These are phyloP conservation scores for Tolypocladium ovalisporum DNA, from an alignment of 2,329 filamentous ascomycete species.

Conservation along the genomic window DNA sequence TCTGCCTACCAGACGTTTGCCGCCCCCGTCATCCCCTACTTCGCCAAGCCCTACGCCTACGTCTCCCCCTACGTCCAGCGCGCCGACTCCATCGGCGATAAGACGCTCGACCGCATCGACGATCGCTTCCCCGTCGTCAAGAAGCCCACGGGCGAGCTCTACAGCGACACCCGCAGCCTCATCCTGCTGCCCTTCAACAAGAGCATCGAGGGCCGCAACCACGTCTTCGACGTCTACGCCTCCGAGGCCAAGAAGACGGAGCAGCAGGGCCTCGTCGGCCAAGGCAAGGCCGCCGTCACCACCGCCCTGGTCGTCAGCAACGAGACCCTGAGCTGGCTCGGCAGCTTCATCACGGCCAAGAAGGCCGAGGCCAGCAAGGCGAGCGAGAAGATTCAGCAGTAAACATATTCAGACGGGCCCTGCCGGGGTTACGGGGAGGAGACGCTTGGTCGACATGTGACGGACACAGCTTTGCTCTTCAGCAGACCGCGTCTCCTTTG, in stretches of 20 bases:
- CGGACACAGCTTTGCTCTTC: background rate
- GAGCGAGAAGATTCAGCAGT: slow-evolving; percentile 41
- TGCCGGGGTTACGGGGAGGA: background rate
- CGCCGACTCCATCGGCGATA: slow-evolving; percentile 67
- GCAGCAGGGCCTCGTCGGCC: slow-evolving; percentile 52
- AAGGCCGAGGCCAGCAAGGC: slow-evolving; percentile 50
- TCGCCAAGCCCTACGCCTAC: slow-evolving; percentile 70
- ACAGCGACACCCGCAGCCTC: slow-evolving; percentile 49
- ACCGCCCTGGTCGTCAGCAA: slow-evolving; percentile 57
- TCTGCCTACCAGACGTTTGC: slow-evolving; percentile 67
- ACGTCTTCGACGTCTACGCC: slow-evolving; percentile 45
- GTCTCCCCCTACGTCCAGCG: slow-evolving; percentile 76
- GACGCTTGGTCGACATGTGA: background rate
- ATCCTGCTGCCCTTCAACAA: slow-evolving; percentile 54
- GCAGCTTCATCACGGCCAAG: slow-evolving; percentile 46
- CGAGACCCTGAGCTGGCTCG: slow-evolving; percentile 53
- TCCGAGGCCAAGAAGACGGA: slow-evolving; percentile 52
- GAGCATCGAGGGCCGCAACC: slow-evolving; percentile 49
- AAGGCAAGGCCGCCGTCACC: slow-evolving; percentile 58
- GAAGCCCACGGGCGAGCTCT: slow-evolving; percentile 63
- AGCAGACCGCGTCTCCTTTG: background rate
- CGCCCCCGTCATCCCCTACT: slow-evolving; percentile 59
- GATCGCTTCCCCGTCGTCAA: slow-evolving; percentile 61
- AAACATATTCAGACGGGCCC: background rate
- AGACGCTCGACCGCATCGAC: slow-evolving; percentile 60